Conservation (phyloP, 176 grass and related monocot species). For the Triticum monococcum region DNA sequence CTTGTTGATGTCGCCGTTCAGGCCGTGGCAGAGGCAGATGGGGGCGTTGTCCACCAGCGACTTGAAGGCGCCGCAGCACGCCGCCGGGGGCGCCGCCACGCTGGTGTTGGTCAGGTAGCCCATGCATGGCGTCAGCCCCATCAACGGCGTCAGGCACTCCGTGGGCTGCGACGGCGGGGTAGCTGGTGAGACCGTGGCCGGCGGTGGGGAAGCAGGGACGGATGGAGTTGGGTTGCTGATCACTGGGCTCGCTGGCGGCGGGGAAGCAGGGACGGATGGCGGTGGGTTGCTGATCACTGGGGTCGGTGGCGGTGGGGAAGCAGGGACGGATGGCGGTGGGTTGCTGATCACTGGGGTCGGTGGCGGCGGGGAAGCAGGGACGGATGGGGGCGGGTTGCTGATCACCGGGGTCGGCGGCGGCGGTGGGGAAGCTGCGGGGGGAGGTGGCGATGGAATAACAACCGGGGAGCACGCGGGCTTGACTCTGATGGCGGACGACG, state of each 20-base stretch:
- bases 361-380: neutral
- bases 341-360: no score
- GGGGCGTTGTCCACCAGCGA: neutral
- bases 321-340: neutral
- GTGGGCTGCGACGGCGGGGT: neutral
- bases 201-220: neutral
- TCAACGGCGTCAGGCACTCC: conserved; percentile 19
- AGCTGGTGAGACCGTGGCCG: neutral
- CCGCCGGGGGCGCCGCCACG: neutral
- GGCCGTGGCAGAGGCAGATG: conserved; percentile 39
- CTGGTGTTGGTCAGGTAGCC: conserved; percentile 16
- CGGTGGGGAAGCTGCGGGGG: neutral
- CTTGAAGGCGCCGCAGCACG: conserved; percentile 27
- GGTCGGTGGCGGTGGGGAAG: neutral
- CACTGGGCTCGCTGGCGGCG: neutral
- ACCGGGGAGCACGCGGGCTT: neutral
- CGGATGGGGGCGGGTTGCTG: neutral
- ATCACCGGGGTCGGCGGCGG: no score
- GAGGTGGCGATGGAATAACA: neutral
- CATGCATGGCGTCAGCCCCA: conserved; percentile 27
- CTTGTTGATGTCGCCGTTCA: conserved; percentile 24
- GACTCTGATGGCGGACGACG: conserved; percentile 1
- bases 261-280: neutral
- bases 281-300: neutral
- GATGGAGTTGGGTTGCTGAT: neutral